Conservation (phyloP, 805 yeast genomes). For the Ogataea kodamae region DNA sequence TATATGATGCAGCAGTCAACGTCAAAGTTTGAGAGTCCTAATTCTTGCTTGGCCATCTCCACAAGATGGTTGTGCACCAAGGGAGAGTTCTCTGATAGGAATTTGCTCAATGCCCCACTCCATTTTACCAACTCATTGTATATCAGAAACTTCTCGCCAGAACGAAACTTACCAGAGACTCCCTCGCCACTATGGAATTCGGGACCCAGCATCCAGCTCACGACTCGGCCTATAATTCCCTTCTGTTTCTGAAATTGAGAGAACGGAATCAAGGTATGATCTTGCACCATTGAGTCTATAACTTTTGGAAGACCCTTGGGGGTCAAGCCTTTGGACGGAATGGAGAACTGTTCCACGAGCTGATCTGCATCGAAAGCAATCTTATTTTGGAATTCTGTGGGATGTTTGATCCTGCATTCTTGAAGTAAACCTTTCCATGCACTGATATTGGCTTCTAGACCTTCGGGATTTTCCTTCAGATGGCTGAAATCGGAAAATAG, state of each 20-base stretch:
- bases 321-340: slow-evolving; percentile 14
- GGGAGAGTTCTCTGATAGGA: slow-evolving; percentile 11
- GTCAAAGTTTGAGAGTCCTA: slow-evolving; percentile 18
- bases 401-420: slow-evolving; percentile 21
- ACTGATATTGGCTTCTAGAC: slow-evolving; percentile 45
- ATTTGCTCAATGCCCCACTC: slow-evolving; percentile 9
- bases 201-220: slow-evolving; percentile 8
- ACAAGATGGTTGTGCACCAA: slow-evolving; percentile 15
- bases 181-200: slow-evolving; percentile 11
- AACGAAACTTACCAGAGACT: slow-evolving; percentile 16
- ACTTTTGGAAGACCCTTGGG: slow-evolving; percentile 29
- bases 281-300: slow-evolving; percentile 22
- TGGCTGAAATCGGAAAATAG: slow-evolving; percentile 45
- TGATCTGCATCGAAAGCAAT: slow-evolving; percentile 22
- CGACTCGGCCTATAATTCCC: slow-evolving; percentile 16
- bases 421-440: slow-evolving; percentile 43
- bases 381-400: slow-evolving; percentile 27
- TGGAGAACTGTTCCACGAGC: slow-evolving; percentile 14
- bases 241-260: slow-evolving; percentile 15
- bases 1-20: slow-evolving; percentile 23
- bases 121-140: slow-evolving; percentile 15
- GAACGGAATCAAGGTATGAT: slow-evolving; percentile 22
- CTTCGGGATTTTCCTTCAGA: slow-evolving; percentile 46
- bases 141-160: slow-evolving; percentile 21
- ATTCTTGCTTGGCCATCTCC: slow-evolving; percentile 2